Evolutionary conservation across 1,284 basidiomycete genomes (phyloP).

Genomic region (Trichosporon coremiiforme): DNA sequence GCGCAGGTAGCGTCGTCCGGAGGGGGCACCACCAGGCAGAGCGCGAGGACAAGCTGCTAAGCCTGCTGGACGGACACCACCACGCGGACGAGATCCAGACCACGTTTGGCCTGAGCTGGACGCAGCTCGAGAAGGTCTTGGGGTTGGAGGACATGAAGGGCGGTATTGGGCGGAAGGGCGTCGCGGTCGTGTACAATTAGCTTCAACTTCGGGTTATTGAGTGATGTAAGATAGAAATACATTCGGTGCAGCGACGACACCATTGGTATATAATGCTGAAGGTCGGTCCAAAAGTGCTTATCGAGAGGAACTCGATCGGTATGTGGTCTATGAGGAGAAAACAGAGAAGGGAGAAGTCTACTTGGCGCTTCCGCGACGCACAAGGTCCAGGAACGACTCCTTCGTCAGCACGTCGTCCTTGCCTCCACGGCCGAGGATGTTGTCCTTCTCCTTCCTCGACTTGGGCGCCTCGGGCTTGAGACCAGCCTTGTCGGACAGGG

Average conservation of each 20-base stretch:
- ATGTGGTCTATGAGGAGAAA: neutral
- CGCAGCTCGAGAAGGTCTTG: slow-evolving; percentile 75
- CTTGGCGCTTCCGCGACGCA: slow-evolving; percentile 46
- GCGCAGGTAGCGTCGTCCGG: slow-evolving; percentile 28
- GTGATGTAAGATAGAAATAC: slow-evolving; percentile 16
- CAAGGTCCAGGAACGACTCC: slow-evolving; percentile 57
- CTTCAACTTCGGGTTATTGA: neutral
- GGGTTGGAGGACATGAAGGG: slow-evolving; percentile 44
- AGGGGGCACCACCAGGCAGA: slow-evolving; percentile 33
- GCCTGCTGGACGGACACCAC: slow-evolving; percentile 79
- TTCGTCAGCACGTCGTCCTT: slow-evolving; percentile 54
- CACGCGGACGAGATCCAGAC: slow-evolving; percentile 89
- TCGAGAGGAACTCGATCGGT: no score
- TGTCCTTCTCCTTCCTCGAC: slow-evolving; percentile 55
- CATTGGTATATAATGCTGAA: slow-evolving; percentile 9
- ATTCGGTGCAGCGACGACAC: neutral
- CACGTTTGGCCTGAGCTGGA: slow-evolving; percentile 79
- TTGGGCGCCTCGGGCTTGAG: slow-evolving; percentile 46
- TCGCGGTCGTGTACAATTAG: slow-evolving; percentile 45
- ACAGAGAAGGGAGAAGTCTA: neutral
- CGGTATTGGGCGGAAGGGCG: slow-evolving; percentile 46
- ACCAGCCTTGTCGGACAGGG: slow-evolving; percentile 41
- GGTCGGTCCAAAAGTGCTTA: neutral
- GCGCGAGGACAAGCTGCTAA: slow-evolving; percentile 61
- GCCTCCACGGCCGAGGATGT: slow-evolving; percentile 53